Evolutionary conservation across 192 early-diverging fungal genomes (phyloP).

Genomic region (Coemansia sp.): DNA sequence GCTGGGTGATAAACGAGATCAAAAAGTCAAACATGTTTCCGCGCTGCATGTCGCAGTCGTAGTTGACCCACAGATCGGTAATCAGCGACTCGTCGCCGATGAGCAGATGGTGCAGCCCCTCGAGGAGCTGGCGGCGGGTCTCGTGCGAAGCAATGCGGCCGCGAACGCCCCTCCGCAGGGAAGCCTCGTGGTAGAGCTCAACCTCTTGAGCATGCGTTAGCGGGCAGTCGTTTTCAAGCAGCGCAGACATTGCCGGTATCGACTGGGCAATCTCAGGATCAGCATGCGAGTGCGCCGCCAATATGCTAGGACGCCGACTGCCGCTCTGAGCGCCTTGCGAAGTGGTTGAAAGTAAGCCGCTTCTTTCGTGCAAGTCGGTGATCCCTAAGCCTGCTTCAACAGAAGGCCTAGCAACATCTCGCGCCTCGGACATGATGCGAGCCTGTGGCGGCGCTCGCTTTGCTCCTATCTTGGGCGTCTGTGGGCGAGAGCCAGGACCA

Average conservation of each 20-base stretch:
- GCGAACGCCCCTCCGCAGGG: conserved; percentile 43
- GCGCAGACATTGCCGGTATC: conserved; percentile 12
- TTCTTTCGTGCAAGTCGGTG: conserved; percentile 2
- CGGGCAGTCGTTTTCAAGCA: conserved; percentile 29
- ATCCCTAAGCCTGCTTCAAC: conserved; percentile 15
- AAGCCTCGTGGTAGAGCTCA: conserved; percentile 39
- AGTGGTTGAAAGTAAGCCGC: neutral
- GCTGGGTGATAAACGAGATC: conserved; percentile 38
- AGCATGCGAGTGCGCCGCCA: neutral
- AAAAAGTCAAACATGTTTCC: conserved; percentile 84
- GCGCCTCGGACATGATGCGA: neutral
- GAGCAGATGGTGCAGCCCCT: conserved; percentile 65
- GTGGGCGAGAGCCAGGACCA: conserved; percentile 5
- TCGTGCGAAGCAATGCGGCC: conserved; percentile 67
- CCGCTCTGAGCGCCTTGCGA: neutral
- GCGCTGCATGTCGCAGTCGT: conserved; percentile 84
- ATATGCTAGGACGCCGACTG: conserved; percentile 23
- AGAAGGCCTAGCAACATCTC: neutral
- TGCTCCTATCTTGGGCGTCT: conserved; percentile 19
- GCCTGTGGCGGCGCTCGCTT: conserved; percentile 12
- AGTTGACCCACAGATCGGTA: conserved; percentile 92
- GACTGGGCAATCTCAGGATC: neutral
- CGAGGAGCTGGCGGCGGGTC: conserved; percentile 83
- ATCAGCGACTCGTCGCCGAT: conserved; percentile 76
- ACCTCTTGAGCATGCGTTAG: conserved; percentile 43